These are phyloP conservation scores for Eragrostis curvula DNA, from an alignment of 176 grass and related monocot genomes.

Conservation along the genomic window DNA sequence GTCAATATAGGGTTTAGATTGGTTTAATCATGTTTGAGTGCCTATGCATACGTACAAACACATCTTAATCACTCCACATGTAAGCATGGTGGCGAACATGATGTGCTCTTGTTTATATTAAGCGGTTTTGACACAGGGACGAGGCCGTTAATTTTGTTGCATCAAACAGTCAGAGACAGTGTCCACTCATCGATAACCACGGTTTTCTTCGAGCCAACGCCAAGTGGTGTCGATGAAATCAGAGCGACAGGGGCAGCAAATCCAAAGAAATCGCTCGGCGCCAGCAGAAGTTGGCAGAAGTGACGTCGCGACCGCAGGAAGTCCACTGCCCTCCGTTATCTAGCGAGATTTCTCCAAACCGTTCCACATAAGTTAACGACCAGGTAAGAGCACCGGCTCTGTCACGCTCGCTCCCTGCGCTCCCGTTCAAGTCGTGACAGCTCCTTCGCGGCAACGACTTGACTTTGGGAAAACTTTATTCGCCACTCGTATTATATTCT, in stretches of 20 bases:
- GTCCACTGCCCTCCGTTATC: background rate
- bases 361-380: conserved; percentile 54
- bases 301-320: conserved; percentile 23
- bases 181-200: background rate
- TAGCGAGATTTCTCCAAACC: background rate
- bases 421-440: conserved; percentile 30
- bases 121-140: background rate
- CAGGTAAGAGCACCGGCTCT: conserved; percentile 1
- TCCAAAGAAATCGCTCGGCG: background rate
- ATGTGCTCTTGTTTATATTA: background rate
- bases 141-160: background rate
- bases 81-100: background rate
- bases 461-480: conserved; percentile 4
- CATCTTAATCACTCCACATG: too few species aligned
- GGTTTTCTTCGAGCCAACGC: background rate
- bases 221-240: background rate
- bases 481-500: background rate
- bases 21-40: too few species aligned
- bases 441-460: conserved; percentile 2
- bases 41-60: too few species aligned
- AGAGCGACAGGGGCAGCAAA: background rate
- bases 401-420: conserved; percentile 6
- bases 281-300: background rate
- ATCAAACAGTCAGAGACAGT: background rate
- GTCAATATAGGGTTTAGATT: too few species aligned